A percentile compares a stretch with the other conserved stretches of the same genome.
Evolutionary conservation across 1,139 yeast species (phyloP).

Genomic region (Geotrichum cucujoidarum): DNA sequence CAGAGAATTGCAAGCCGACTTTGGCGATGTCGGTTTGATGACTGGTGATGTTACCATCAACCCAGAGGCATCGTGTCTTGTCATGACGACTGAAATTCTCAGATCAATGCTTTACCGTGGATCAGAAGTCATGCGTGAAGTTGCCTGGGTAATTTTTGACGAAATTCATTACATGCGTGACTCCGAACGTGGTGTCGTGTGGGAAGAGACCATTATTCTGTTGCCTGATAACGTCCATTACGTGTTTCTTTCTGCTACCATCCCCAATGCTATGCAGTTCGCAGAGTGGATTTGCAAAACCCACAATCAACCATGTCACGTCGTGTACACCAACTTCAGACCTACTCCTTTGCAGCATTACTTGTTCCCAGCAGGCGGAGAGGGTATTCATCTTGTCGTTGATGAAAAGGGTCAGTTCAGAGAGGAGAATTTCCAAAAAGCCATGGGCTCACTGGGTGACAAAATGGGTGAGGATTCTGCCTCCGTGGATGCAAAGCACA

Average conservation of each 20-base stretch:
- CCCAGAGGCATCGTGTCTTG: slow-evolving; percentile 93
- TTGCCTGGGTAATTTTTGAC: slow-evolving; percentile 94
- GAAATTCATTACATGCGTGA: slow-evolving; percentile 98
- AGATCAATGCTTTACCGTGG: slow-evolving; percentile 95
- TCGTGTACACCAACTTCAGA: slow-evolving; percentile 96
- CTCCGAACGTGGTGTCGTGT: slow-evolving; percentile 95
- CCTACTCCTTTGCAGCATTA: slow-evolving; percentile 98
- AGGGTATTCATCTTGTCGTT: slow-evolving; percentile 93
- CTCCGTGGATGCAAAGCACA: slow-evolving; percentile 28
- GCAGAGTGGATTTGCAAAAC: slow-evolving; percentile 98
- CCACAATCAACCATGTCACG: slow-evolving; percentile 95
- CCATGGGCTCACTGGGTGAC: slow-evolving; percentile 90
- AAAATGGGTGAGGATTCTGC: slow-evolving; percentile 76
- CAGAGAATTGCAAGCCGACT: slow-evolving; percentile 76
- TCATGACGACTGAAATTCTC: slow-evolving; percentile 96
- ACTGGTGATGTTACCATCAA: slow-evolving; percentile 98
- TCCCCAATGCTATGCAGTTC: slow-evolving; percentile 96
- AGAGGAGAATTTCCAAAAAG: slow-evolving; percentile 96
- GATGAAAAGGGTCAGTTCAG: slow-evolving; percentile 95
- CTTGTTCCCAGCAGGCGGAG: slow-evolving; percentile 94
- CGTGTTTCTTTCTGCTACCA: slow-evolving; percentile 87
- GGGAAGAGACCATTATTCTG: slow-evolving; percentile 98
- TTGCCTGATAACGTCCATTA: slow-evolving; percentile 92
- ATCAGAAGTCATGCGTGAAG: slow-evolving; percentile 92
- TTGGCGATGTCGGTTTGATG: slow-evolving; percentile 88